These are phyloP conservation scores for Beauveria rudraprayagi DNA, from an alignment of 2,329 filamentous ascomycete species.

Conservation along the genomic window DNA sequence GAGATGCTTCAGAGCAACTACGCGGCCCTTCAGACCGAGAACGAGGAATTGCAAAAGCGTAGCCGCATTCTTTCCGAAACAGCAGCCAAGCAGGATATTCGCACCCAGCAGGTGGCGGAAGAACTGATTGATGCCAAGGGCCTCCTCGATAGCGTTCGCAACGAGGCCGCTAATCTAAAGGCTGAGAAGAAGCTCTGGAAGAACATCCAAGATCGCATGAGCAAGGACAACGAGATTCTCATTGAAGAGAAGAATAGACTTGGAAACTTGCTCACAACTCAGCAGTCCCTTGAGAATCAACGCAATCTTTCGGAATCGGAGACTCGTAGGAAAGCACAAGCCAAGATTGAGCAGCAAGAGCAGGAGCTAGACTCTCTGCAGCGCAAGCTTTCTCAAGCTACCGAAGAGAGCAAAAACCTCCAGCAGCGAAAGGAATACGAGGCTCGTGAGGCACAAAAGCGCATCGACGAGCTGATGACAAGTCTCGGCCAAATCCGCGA, in stretches of 20 bases:
- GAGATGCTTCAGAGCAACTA: conserved; percentile 89
- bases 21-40: conserved; percentile 73
- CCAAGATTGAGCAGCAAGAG: conserved; percentile 70
- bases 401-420: conserved; percentile 77
- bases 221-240: conserved; percentile 78
- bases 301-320: conserved; percentile 80
- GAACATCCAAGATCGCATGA: conserved; percentile 80
- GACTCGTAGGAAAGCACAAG: conserved; percentile 68
- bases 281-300: conserved; percentile 88
- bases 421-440: conserved; percentile 85
- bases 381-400: conserved; percentile 73
- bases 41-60: conserved; percentile 77
- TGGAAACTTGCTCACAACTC: conserved; percentile 71
- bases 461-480: conserved; percentile 83
- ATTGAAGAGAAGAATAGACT: conserved; percentile 78
- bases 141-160: conserved; percentile 75
- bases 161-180: conserved; percentile 86
- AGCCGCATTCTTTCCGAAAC: conserved; percentile 69
- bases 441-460: conserved; percentile 75
- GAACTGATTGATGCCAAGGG: conserved; percentile 83
- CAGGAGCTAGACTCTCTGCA: conserved; percentile 70
- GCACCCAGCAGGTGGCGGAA: conserved; percentile 84
- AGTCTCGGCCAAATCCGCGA: conserved; percentile 76
- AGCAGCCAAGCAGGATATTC: conserved; percentile 81
- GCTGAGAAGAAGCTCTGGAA: conserved; percentile 94